Evolutionary conservation across 768 basidiomycete species (phyloP), one percentile per base, ranked within the genome.

Genomic region (Rubroboletus satanas): DNA sequence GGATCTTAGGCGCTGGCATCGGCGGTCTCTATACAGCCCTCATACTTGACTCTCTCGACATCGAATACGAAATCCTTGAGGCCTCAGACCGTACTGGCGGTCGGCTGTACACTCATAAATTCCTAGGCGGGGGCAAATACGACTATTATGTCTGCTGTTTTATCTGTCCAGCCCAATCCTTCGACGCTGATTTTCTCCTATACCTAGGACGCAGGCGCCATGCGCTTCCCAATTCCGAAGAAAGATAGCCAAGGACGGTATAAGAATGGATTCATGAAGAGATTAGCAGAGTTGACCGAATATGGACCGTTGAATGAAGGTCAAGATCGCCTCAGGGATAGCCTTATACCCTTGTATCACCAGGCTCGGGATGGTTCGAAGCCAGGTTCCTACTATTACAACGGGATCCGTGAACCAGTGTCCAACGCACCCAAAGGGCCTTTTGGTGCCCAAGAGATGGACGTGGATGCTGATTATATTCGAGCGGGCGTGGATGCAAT

Each of bases 11-110:
- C 1, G 64, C 62, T 49, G 66, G 66, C 1, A 49, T 59, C 32
- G 65, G 55, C 7, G 77, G 77, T 17, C 64, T 79, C n/a, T 77
- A 77, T 55, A 58, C 73, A 2, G 79, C 76, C 1, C 62, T 81
- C 61, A 75, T 80, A 3, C 71, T 82, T 14, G 71, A 80, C 35
- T 65, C 63, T 7, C 69, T 78, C 9, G 72, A 66, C 10, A 74
- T 79, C 60, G 61, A 66, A 4, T 81, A 76, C 59, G 72, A 77
- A 43, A 77, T 80, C 49, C 52, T 80, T 7, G 80, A 80, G 63
- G 77, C 73, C 3, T 66, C 66, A 0, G 59, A 66, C 10, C 74
- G 73, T 17, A 54, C 65, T 23, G 79, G 80, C 1, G 80, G 80
- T 11, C 72, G 78, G 8, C 65, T 78, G 42, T 76, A 57, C 56